These are phyloP conservation scores for Tripterygium wilfordii DNA, from an alignment of 177 flowering plant genomes.

Conservation along the genomic window DNA sequence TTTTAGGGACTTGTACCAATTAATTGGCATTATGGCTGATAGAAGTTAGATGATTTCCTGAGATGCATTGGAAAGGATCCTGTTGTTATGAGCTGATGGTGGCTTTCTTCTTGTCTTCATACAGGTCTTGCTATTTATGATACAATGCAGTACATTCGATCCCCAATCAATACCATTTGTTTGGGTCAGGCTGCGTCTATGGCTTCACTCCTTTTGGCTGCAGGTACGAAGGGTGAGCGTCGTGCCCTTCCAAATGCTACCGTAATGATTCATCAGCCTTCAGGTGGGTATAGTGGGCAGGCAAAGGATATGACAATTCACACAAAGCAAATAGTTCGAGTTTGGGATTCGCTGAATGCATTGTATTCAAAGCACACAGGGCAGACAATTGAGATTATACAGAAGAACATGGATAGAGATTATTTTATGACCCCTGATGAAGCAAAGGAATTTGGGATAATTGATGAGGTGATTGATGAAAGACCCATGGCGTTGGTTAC, in stretches of 20 bases:
- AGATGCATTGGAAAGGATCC: too few relatives aligned
- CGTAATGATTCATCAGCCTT: slow-evolving; percentile 93
- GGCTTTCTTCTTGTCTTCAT: background rate
- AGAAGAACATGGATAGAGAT: slow-evolving; percentile 87
- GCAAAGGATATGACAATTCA: slow-evolving; percentile 82
- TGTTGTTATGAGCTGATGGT: too few relatives aligned
- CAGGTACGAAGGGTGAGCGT: slow-evolving; percentile 91
- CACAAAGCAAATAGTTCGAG: slow-evolving; percentile 74
- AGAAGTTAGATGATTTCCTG: too few relatives aligned
- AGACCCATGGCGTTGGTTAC: slow-evolving; percentile 75
- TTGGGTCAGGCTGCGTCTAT: slow-evolving; percentile 96
- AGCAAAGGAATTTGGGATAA: slow-evolving; percentile 90
- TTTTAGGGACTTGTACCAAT: too few relatives aligned
- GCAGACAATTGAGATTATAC: slow-evolving; percentile 55
- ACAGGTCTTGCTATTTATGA: slow-evolving; percentile 96
- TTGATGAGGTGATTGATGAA: slow-evolving; percentile 84
- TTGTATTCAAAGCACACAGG: slow-evolving; percentile 83
- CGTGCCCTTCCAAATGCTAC: slow-evolving; percentile 86
- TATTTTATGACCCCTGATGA: slow-evolving; percentile 89
- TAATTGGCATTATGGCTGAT: too few relatives aligned
- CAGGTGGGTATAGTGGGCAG: slow-evolving; percentile 87
- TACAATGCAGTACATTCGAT: slow-evolving; percentile 88
- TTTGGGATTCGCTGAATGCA: slow-evolving; percentile 68
- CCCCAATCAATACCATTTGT: slow-evolving; percentile 82
- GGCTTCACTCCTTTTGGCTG: slow-evolving; percentile 85